phyloP scores from a whole-genome alignment of 495 filamentous ascomycete species.

The Apodospora peruviana region DNA sequence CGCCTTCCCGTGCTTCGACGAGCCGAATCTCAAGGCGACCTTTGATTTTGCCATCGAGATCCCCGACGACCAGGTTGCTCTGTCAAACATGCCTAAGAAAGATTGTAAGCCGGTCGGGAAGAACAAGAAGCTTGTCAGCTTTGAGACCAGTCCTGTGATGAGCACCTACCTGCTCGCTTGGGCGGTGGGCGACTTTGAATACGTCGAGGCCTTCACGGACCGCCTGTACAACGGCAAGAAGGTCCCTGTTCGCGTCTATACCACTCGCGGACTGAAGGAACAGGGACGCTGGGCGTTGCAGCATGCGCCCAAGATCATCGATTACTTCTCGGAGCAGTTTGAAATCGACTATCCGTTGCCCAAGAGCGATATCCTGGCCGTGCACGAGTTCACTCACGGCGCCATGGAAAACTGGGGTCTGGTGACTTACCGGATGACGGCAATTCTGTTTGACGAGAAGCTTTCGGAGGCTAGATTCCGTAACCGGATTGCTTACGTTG shows the following conservation, averaged over 20 bases:
- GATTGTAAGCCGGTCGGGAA: conserved; percentile 52
- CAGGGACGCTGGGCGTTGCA: conserved; percentile 82
- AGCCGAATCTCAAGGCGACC: conserved; percentile 92
- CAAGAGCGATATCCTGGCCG: conserved; percentile 90
- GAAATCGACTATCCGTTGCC: conserved; percentile 92
- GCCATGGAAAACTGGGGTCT: conserved; percentile 88
- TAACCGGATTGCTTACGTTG: conserved; percentile 89
- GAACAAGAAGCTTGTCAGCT: conserved; percentile 72
- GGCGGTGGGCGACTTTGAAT: conserved; percentile 96
- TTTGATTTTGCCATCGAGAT: conserved; percentile 91
- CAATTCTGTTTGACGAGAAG: conserved; percentile 87
- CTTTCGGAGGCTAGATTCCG: conserved; percentile 82
- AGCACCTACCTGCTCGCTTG: conserved; percentile 96
- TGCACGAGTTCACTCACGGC: conserved; percentile 78
- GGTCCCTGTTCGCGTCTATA: conserved; percentile 93
- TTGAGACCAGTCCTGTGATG: conserved; percentile 87
- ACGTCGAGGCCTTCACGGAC: conserved; percentile 82
- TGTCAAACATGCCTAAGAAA: conserved; percentile 93
- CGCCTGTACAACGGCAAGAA: conserved; percentile 83
- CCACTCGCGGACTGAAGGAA: conserved; percentile 81
- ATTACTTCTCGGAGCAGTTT: conserved; percentile 93
- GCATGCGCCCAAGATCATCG: conserved; percentile 81
- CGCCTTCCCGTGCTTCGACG: conserved; percentile 96
- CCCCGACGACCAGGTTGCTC: conserved; percentile 75
- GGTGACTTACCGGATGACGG: conserved; percentile 91